phyloP scores from a whole-genome alignment of 345 rosid species.

The Carallia pectinifolia region DNA sequence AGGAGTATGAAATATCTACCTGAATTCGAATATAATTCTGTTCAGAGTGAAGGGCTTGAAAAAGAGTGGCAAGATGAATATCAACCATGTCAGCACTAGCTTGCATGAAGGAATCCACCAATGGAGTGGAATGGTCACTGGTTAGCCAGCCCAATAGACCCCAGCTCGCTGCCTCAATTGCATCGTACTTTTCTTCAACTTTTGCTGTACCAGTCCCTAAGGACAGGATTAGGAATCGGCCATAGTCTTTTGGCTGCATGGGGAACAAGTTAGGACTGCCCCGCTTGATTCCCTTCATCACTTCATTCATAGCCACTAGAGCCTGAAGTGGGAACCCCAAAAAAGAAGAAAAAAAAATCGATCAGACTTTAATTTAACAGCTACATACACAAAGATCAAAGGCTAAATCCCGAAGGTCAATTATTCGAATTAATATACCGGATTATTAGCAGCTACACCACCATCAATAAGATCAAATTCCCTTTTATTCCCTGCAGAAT shows the following conservation, averaged over 20 bases:
- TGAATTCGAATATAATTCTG: constrained; percentile 31
- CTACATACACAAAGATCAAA: background rate
- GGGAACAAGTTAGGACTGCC: constrained; percentile 16
- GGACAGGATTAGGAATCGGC: constrained; percentile 26
- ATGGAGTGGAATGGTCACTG: constrained; percentile 15
- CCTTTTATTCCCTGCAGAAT: constrained; percentile 7
- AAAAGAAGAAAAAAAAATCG: background rate
- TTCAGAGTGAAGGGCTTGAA: constrained; percentile 23
- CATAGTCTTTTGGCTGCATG: constrained; percentile 15
- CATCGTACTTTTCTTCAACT: constrained; percentile 16
- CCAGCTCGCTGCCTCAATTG: constrained; percentile 32
- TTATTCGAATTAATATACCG: constrained; percentile 7
- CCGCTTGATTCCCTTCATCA: constrained; percentile 17
- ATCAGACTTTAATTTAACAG: too few relatives aligned
- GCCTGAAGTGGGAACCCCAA: background rate
- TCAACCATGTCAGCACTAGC: constrained; percentile 36
- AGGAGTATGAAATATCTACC: background rate
- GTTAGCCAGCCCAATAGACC: constrained; percentile 32
- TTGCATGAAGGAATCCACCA: constrained; percentile 25
- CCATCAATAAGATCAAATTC: constrained; percentile 38
- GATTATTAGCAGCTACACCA: constrained; percentile 40
- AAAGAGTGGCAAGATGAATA: constrained; percentile 25
- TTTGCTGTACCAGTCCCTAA: constrained; percentile 29
- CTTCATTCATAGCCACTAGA: constrained; percentile 26
- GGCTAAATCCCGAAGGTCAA: background rate